Evolutionary conservation across 2,329 filamentous ascomycete species (phyloP), one percentile per base, ranked within the genome.

Genomic region (Diaporthe citrichinensis): DNA sequence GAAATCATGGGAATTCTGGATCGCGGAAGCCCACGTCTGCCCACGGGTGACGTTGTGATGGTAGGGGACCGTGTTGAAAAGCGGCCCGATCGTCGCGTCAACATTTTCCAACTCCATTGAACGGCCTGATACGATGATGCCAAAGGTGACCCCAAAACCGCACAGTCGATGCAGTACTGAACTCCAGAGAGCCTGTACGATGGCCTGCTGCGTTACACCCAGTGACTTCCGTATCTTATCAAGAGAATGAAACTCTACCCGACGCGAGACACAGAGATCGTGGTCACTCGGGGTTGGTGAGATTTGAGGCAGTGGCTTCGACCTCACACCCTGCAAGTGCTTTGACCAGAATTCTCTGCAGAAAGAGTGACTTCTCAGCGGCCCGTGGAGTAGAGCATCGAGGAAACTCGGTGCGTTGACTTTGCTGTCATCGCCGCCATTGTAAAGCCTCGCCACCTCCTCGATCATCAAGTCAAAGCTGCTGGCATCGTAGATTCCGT

Each of bases 41-140:
- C 83, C 80, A 0, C 82, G 77, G 9, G 84, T 76, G 20, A 89
- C 78, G 8, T 85, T 81, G 46, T 92, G 84, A 73, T 90, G 88
- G 81, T 94, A 95, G 0, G 96, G 95, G 1, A 98, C 86, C 0
- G 95, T 98, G 81, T 98, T 98, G 88, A 98, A 98, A 28, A 98
- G 85, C 0, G 96, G 96, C 0, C 96, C 96, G 57, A 97, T 89
- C 0, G 94, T 90, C 31, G 87, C 81, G 62, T 95, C 93, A 2
- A 92, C 89, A 2, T 87, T 87, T 10, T 92, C 88, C 17, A 95
- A 84, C 58, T 94, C 90, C 6, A 97, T 90, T 0, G 92, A 90
- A 76, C 96, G 90, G 0, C 96, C 96, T 9, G 95, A 97, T 0
- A 94, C 89, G 17, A 98, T 89, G 28, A 97, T 85, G 0, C 96